Evolutionary conservation across 192 early-diverging fungal genomes (phyloP).

Genomic region (Entomortierella beljakovae): DNA sequence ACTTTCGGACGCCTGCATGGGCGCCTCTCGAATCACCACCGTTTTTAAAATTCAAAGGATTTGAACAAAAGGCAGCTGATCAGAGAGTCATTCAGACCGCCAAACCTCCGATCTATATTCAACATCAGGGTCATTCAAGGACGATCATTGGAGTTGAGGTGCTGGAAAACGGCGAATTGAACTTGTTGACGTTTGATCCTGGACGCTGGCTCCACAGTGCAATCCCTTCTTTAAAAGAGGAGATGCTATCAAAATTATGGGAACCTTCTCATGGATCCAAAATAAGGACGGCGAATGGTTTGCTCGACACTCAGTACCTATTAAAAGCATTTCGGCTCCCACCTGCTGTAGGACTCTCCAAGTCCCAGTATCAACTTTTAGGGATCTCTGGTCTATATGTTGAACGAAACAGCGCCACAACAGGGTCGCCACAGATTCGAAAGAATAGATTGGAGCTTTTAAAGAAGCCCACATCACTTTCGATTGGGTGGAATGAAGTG

Average conservation of each 20-base stretch:
- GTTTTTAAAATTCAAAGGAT: background rate
- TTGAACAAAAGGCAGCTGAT: background rate
- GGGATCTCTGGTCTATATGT: constrained; percentile 34
- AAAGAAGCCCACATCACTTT: constrained; percentile 1
- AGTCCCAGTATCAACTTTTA: constrained; percentile 37
- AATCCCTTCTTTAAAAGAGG: constrained; percentile 17
- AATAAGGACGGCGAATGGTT: background rate
- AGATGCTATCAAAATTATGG: background rate
- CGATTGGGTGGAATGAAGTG: constrained; percentile 38
- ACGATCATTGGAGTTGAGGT: constrained; percentile 74
- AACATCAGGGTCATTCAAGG: constrained; percentile 78
- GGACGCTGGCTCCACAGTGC: constrained; percentile 53
- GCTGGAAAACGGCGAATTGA: constrained; percentile 40
- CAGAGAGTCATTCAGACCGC: constrained; percentile 52
- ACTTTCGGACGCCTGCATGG: constrained; percentile 57
- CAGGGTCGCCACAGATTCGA: background rate
- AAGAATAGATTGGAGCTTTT: constrained; percentile 10
- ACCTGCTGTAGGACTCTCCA: background rate
- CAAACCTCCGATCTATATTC: constrained; percentile 75
- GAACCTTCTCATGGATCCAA: constrained; percentile 7
- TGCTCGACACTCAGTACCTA: constrained; percentile 30
- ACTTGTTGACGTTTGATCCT: constrained; percentile 75
- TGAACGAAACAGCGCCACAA: constrained; percentile 1
- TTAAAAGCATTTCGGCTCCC: constrained; percentile 40
- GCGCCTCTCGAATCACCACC: constrained; percentile 27